Evolutionary conservation across 495 filamentous ascomycete species (phyloP).

Genomic region (Ramalina intermedia): DNA sequence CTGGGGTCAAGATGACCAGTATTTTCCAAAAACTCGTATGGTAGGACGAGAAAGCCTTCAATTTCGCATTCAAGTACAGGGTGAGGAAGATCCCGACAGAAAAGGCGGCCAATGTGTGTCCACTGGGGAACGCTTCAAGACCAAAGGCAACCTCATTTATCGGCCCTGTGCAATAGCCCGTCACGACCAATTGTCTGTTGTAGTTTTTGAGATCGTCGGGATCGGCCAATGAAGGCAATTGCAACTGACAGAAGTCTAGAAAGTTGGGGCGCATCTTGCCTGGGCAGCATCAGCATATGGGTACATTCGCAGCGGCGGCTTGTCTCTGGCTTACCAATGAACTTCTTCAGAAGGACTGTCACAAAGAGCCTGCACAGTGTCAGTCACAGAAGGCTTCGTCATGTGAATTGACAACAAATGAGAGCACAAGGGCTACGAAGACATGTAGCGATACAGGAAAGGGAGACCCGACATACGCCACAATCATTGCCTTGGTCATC

Average conservation of each 20-base stretch:
- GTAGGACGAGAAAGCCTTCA: slow-evolving; percentile 45
- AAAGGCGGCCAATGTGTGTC: slow-evolving; percentile 44
- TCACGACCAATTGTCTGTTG: background rate
- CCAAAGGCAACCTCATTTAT: slow-evolving; percentile 9
- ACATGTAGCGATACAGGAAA: background rate
- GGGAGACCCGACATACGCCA: slow-evolving; percentile 5
- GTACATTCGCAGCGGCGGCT: background rate
- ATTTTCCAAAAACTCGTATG: slow-evolving; percentile 29
- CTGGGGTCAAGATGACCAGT: slow-evolving; percentile 22
- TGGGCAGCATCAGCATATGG: background rate
- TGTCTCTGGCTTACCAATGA: slow-evolving; percentile 1
- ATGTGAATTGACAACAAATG: background rate
- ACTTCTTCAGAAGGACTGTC: slow-evolving; percentile 7
- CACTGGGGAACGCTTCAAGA: slow-evolving; percentile 45
- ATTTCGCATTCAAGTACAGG: slow-evolving; percentile 52
- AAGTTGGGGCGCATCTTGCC: background rate
- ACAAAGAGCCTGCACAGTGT: slow-evolving; percentile 3
- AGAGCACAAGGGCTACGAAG: background rate
- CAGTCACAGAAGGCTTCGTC: background rate
- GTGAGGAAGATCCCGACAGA: slow-evolving; percentile 40
- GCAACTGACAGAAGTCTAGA: background rate
- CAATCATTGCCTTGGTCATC: slow-evolving; percentile 5
- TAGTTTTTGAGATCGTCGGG: background rate
- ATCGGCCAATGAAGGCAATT: background rate
- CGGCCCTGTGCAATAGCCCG: background rate